A percentile compares a stretch with the other conserved stretches of the same genome.
Conservation (phyloP, 257 asterid genomes). For the Primulina eburnea region DNA sequence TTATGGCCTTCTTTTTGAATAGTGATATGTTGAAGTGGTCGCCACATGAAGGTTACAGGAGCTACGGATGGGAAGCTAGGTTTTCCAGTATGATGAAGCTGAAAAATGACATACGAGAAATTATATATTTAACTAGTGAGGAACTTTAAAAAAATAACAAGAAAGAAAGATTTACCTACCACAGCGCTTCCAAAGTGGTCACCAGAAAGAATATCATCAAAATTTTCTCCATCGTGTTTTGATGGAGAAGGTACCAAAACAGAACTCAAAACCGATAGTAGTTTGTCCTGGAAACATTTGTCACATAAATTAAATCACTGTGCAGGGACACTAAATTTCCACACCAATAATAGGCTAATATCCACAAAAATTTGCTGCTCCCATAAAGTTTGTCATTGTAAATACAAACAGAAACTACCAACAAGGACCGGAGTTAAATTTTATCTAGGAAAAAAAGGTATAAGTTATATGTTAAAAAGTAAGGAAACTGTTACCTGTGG, state of each 20-base stretch:
- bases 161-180: constrained; percentile 41
- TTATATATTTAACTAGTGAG: constrained; percentile 15
- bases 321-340: constrained; percentile 10
- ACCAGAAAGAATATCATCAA: constrained; percentile 51
- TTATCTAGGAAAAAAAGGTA: background rate
- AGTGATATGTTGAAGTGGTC: constrained; percentile 32
- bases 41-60: constrained; percentile 90
- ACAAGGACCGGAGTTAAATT: background rate
- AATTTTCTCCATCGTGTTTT: constrained; percentile 37
- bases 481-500: constrained; percentile 59
- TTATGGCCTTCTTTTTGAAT: constrained; percentile 24
- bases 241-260: constrained; percentile 56
- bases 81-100: constrained; percentile 65
- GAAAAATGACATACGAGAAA: constrained; percentile 25
- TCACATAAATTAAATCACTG: background rate
- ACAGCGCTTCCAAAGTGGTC: constrained; percentile 57
- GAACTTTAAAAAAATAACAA: constrained; percentile 6
- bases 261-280: constrained; percentile 46
- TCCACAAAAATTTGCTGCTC: background rate
- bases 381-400: constrained; percentile 10
- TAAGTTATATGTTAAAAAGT: constrained; percentile 16
- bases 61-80: constrained; percentile 47
- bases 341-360: constrained; percentile 7
- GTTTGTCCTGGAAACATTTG: constrained; percentile 46
- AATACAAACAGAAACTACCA: constrained; percentile 14